A percentile compares a stretch with the other conserved stretches of the same genome.
These are phyloP conservation scores for Tetrapisispora arboricola DNA, from an alignment of 805 yeast species.

Conservation along the genomic window DNA sequence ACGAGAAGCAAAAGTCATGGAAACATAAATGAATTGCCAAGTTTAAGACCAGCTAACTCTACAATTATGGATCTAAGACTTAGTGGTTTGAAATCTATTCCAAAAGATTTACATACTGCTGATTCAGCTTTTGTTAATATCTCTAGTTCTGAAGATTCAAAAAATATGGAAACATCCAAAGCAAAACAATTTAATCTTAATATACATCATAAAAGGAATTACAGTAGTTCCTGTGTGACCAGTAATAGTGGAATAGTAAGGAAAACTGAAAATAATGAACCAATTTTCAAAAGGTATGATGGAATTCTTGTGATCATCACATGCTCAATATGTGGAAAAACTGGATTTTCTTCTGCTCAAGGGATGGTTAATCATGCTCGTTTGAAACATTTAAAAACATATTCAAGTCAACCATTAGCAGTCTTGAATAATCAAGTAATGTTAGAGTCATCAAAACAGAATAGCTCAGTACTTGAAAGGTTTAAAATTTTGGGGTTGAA, in stretches of 20 bases:
- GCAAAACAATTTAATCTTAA: constrained; percentile 18
- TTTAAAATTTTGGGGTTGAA: constrained; percentile 20
- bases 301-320: constrained; percentile 59
- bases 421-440: constrained; percentile 56
- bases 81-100: constrained; percentile 11
- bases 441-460: constrained; percentile 26
- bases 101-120: not conserved
- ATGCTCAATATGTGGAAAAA: constrained; percentile 57
- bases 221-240: constrained; percentile 31
- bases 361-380: constrained; percentile 73
- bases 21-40: constrained; percentile 5
- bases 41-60: constrained; percentile 13
- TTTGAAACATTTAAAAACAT: constrained; percentile 62
- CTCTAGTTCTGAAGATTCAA: too few species aligned
- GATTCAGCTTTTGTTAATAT: not conserved
- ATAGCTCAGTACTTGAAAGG: constrained; percentile 17
- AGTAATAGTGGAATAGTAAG: constrained; percentile 41
- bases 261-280: constrained; percentile 31
- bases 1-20: constrained; percentile 28
- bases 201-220: constrained; percentile 25
- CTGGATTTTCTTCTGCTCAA: constrained; percentile 68
- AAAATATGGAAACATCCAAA: constrained; percentile 5
- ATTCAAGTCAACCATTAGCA: constrained; percentile 63
- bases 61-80: constrained; percentile 11
- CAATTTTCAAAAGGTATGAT: constrained; percentile 58